These are phyloP conservation scores for Sonneratia alba DNA, from an alignment of 345 rosid species.

Conservation along the genomic window DNA sequence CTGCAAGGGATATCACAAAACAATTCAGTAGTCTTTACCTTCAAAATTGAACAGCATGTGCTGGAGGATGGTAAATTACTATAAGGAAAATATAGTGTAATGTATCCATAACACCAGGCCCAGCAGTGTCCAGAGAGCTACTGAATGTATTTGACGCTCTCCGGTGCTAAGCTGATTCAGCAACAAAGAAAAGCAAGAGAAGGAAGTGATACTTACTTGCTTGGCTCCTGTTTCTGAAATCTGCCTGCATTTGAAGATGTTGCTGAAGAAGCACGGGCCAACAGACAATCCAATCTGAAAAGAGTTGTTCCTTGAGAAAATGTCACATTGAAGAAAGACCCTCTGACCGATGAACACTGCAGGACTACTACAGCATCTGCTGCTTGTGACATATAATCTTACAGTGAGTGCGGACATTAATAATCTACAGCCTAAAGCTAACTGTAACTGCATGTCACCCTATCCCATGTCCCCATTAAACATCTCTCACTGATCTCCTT, in stretches of 20 bases:
- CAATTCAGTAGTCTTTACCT: neutral
- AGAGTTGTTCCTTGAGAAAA: slow-evolving; percentile 8
- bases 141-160: neutral
- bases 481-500: neutral
- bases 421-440: neutral
- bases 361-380: neutral
- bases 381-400: neutral
- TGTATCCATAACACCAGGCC: no score
- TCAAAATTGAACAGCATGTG: neutral
- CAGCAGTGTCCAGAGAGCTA: neutral
- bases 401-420: neutral
- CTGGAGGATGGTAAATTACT: neutral
- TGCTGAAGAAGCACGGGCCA: slow-evolving; percentile 85
- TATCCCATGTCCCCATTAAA: neutral
- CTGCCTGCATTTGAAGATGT: slow-evolving; percentile 94
- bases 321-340: neutral
- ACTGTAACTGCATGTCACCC: neutral
- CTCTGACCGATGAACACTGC: neutral
- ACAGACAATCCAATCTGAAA: slow-evolving; percentile 93
- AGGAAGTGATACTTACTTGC: slow-evolving; percentile 37
- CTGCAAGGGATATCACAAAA: slow-evolving; percentile 29
- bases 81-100: no score
- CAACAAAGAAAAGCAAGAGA: neutral
- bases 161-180: neutral
- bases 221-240: slow-evolving; percentile 99